Evolutionary conservation across 352 stramenopile genomes (phyloP).

Genomic region (Globisporangium nagaii): DNA sequence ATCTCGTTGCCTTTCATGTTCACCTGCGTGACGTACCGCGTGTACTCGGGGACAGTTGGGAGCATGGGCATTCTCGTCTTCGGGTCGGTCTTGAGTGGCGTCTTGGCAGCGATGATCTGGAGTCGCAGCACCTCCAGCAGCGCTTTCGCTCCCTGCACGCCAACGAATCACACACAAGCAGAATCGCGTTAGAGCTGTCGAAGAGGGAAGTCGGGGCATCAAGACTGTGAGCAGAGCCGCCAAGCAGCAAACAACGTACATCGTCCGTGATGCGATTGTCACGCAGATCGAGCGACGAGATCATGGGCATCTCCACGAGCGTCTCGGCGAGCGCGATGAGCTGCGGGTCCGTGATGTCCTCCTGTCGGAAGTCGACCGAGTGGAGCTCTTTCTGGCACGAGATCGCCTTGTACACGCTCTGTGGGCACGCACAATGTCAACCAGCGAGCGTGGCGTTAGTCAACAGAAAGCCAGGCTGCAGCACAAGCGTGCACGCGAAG

Average conservation of each 20-base stretch:
- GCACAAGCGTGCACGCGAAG: background rate
- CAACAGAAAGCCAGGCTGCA: background rate
- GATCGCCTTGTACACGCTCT: constrained; percentile 85
- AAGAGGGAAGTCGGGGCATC: background rate
- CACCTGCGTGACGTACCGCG: constrained; percentile 63
- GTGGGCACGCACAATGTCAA: no score
- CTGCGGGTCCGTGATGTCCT: constrained; percentile 77
- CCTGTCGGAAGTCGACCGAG: constrained; percentile 64
- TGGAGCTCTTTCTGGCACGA: constrained; percentile 76
- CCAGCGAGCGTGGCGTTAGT: background rate
- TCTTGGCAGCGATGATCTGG: constrained; percentile 74
- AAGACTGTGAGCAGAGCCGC: background rate
- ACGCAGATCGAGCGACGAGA: constrained; percentile 67
- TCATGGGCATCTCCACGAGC: constrained; percentile 67
- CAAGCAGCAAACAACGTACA: constrained; percentile 17
- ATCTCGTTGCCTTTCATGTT: constrained; percentile 81
- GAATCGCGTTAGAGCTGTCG: background rate
- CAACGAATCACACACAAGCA: background rate
- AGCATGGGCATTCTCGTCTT: constrained; percentile 49
- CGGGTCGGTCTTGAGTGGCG: constrained; percentile 33
- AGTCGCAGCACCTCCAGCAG: constrained; percentile 71
- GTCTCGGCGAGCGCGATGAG: constrained; percentile 74
- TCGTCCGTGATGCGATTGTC: constrained; percentile 81
- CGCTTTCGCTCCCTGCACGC: constrained; percentile 54
- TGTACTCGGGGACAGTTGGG: constrained; percentile 44